Percentiles rank a stretch among this genome's conserved stretches.
phyloP scores from a whole-genome alignment of 2,329 filamentous ascomycete species.

The Exophiala oligosperma region DNA sequence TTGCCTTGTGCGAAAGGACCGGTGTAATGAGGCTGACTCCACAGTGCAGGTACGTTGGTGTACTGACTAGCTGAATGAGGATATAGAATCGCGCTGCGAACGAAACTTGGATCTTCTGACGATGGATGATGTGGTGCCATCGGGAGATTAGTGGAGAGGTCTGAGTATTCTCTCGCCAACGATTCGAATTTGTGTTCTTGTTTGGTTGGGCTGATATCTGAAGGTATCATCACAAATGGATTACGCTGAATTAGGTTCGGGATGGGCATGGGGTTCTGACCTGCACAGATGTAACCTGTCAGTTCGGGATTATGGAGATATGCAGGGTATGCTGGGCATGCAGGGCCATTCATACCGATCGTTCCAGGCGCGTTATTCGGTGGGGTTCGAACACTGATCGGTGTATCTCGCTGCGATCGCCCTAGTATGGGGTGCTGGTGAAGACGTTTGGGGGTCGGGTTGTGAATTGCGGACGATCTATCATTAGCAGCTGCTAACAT shows the following conservation, averaged over 20 bases:
- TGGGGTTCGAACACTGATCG: conserved; percentile 14
- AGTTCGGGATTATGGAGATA: conserved; percentile 8
- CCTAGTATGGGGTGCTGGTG: conserved; percentile 18
- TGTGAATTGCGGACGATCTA: conserved; percentile 3
- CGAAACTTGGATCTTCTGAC: neutral
- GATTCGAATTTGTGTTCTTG: conserved; percentile 26
- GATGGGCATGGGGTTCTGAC: conserved; percentile 6
- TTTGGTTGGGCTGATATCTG: conserved; percentile 28
- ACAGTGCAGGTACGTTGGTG: neutral
- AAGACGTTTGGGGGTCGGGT: conserved; percentile 15
- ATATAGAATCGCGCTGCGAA: neutral
- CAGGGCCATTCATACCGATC: conserved; percentile 3
- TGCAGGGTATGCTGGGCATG: conserved; percentile 5
- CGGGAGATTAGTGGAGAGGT: neutral
- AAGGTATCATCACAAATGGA: conserved; percentile 19
- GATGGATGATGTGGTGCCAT: conserved; percentile 1
- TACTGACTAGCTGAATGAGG: neutral
- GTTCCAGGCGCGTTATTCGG: conserved; percentile 6
- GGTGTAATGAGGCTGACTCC: neutral
- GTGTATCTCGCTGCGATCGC: conserved; percentile 8
- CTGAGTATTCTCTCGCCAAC: conserved; percentile 11
- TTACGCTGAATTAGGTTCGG: neutral
- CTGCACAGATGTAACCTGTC: conserved; percentile 14
- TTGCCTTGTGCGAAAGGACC: neutral
- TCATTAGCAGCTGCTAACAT: conserved; percentile 9